Evolutionary conservation across 495 filamentous ascomycete species (phyloP).

Genomic region (Hypomontagnella monticulosa): DNA sequence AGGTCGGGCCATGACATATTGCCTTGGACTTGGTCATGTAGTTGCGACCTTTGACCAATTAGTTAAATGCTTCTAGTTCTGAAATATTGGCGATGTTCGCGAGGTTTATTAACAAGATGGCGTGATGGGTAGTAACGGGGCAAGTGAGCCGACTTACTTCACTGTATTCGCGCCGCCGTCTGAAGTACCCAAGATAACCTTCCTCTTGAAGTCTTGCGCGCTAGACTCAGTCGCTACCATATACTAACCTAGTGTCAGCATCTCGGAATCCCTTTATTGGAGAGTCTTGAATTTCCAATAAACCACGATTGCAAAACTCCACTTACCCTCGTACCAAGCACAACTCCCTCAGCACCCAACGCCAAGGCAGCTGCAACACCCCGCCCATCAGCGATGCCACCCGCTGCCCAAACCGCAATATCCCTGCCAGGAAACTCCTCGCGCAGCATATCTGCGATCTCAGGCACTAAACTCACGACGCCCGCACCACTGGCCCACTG

Average conservation of each 20-base stretch:
- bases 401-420: constrained; percentile 73
- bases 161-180: constrained; percentile 74
- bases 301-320: too few relatives aligned
- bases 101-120: background rate
- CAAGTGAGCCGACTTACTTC: constrained; percentile 48
- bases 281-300: too few relatives aligned
- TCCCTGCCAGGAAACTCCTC: constrained; percentile 46
- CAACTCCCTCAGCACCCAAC: constrained; percentile 71
- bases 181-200: constrained; percentile 65
- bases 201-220: constrained; percentile 67
- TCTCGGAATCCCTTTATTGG: too few relatives aligned
- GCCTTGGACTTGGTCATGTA: constrained; percentile 76
- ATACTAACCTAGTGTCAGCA: constrained; percentile 50
- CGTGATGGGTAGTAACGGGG: background rate
- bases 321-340: constrained; percentile 73
- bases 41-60: constrained; percentile 53
- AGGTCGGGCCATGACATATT: constrained; percentile 70
- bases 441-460: constrained; percentile 61
- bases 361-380: constrained; percentile 70
- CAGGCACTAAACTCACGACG: constrained; percentile 56
- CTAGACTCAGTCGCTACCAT: constrained; percentile 71
- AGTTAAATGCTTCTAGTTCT: too few relatives aligned
- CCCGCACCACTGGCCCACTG: constrained; percentile 68
- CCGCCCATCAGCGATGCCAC: constrained; percentile 75
- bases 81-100: background rate